A percentile compares a stretch with the other conserved stretches of the same genome.
phyloP scores from a whole-genome alignment of 139 green algal species.

The Astrephomene gubernaculifera region DNA sequence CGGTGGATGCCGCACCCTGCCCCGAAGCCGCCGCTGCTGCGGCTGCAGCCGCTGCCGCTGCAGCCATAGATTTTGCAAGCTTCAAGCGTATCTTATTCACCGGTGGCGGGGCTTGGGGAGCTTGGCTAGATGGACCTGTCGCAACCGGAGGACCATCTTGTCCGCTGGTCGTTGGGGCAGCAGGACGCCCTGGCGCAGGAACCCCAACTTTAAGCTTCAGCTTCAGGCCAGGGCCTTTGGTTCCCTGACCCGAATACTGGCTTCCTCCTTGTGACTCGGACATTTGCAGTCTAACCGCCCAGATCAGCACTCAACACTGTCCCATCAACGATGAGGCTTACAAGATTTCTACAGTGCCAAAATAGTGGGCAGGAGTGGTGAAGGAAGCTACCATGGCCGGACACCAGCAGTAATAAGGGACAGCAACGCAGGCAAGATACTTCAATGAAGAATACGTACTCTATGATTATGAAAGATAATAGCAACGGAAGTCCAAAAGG shows the following conservation, averaged over 20 bases:
- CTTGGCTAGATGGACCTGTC: not conserved
- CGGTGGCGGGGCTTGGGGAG: not conserved
- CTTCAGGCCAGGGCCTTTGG: constrained; percentile 19
- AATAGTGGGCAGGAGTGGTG: no score
- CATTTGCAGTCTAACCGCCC: no score
- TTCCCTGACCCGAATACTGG: not conserved
- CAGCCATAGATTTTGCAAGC: constrained; percentile 30
- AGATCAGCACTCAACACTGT: no score
- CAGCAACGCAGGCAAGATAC: no score
- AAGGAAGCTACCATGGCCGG: no score
- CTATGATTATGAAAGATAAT: no score
- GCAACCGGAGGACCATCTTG: not conserved
- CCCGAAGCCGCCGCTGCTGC: not conserved
- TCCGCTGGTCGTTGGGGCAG: not conserved
- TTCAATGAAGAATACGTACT: no score
- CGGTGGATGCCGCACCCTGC: no score
- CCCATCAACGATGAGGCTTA: no score
- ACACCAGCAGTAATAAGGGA: no score
- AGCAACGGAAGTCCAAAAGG: no score
- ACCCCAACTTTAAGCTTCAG: constrained; percentile 14
- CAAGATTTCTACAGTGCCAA: no score
- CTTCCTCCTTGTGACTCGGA: constrained; percentile 35
- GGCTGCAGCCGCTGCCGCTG: constrained; percentile 2
- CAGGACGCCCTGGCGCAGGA: not conserved
- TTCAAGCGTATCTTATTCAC: constrained; percentile 39